phyloP scores from a whole-genome alignment of 441 rosid genomes.

The Theobroma grandiflorum region DNA sequence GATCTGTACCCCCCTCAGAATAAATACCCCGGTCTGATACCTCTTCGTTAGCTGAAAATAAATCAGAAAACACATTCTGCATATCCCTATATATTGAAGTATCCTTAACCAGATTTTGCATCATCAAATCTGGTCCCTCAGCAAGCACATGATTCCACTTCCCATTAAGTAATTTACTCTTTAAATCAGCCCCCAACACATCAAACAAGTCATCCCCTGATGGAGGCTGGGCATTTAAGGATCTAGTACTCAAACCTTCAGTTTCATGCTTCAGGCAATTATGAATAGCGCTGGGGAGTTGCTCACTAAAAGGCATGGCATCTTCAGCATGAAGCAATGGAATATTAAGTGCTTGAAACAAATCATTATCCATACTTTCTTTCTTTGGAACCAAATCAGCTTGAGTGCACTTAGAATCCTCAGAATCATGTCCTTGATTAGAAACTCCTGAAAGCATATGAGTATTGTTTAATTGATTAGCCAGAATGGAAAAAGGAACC shows the following conservation, averaged over 20 bases:
- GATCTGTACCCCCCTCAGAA: constrained; percentile 51
- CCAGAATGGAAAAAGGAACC: constrained; percentile 37
- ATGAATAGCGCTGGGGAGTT: constrained; percentile 28
- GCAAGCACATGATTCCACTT: constrained; percentile 40
- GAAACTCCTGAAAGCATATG: constrained; percentile 38
- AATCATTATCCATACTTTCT: constrained; percentile 39
- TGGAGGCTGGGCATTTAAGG: constrained; percentile 39
- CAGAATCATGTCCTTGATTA: constrained; percentile 22
- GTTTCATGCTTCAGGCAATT: constrained; percentile 37
- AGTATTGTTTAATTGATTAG: constrained; percentile 31
- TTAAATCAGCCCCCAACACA: constrained; percentile 77
- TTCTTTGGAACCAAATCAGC: constrained; percentile 36
- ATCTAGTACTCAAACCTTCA: constrained; percentile 40
- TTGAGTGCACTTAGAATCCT: constrained; percentile 31
- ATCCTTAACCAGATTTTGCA: constrained; percentile 46
- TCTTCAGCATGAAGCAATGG: constrained; percentile 30
- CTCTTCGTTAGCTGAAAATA: constrained; percentile 46
- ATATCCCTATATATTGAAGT: constrained; percentile 43
- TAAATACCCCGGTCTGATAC: constrained; percentile 41
- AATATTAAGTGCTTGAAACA: constrained; percentile 38
- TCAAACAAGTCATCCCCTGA: constrained; percentile 84
- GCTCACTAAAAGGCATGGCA: constrained; percentile 32
- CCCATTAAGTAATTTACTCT: constrained; percentile 55
- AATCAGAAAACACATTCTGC: constrained; percentile 45
- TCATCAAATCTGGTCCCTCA: constrained; percentile 35